Percentiles rank a stretch among this genome's conserved stretches.
phyloP scores from a whole-genome alignment of 78 protist genomes.

The Dictyostelium firmibasis region DNA sequence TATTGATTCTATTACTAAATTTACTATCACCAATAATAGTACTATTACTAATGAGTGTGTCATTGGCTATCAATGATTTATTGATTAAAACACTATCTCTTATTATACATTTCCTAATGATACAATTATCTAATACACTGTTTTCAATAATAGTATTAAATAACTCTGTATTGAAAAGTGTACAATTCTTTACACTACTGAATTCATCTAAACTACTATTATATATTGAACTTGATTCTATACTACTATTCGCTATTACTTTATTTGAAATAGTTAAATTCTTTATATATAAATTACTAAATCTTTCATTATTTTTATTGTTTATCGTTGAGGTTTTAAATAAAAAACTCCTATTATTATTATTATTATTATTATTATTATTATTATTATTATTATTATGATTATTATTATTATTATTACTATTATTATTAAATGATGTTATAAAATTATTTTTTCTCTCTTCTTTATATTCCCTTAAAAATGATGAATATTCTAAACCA shows the following conservation, averaged over 20 bases:
- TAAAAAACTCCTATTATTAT: background rate
- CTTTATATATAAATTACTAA: background rate
- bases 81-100: background rate
- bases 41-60: background rate
- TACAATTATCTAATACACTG: background rate
- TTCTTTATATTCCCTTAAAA: background rate
- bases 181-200: background rate
- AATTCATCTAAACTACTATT: background rate
- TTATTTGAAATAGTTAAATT: background rate
- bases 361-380: background rate
- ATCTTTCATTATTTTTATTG: background rate
- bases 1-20: background rate
- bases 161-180: background rate
- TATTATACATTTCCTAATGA: background rate
- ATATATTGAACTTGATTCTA: background rate
- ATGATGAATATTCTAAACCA: background rate
- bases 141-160: background rate
- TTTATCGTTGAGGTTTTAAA: background rate
- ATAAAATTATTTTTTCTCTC: background rate
- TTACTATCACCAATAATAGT: background rate
- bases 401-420: background rate
- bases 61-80: background rate
- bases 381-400: background rate
- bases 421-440: background rate
- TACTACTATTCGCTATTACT: background rate